These are phyloP conservation scores for Xanthoconium separans DNA, from an alignment of 1,284 basidiomycete species.

Conservation along the genomic window DNA sequence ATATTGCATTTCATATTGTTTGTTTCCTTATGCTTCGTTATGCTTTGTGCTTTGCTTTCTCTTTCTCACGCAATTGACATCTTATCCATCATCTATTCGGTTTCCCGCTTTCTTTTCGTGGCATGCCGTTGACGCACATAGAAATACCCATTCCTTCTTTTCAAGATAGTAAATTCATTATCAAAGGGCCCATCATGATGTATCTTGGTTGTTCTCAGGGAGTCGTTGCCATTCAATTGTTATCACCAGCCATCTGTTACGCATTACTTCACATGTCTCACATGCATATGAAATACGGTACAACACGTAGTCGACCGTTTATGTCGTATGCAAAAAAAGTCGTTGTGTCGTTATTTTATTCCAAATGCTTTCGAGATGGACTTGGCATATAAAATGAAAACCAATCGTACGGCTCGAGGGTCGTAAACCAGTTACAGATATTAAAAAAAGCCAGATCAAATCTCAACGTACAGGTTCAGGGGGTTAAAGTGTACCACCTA, in stretches of 20 bases:
- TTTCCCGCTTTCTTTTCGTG: slow-evolving; percentile 6
- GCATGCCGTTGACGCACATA: slow-evolving; percentile 25
- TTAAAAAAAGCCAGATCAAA: background rate
- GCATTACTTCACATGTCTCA: background rate
- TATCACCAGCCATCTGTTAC: slow-evolving; percentile 1
- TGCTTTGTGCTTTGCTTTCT: slow-evolving; percentile 15
- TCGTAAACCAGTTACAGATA: no score
- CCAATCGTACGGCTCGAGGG: no score
- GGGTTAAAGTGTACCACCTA: no score
- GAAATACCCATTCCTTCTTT: slow-evolving; percentile 5
- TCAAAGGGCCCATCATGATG: slow-evolving; percentile 9
- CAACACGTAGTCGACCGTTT: background rate
- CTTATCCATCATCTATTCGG: slow-evolving; percentile 32
- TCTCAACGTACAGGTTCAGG: background rate
- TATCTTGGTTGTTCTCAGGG: slow-evolving; percentile 17
- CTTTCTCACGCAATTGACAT: slow-evolving; percentile 8
- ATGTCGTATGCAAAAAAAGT: slow-evolving; percentile 9
- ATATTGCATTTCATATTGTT: background rate
- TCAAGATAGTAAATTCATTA: slow-evolving; percentile 10
- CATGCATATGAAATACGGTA: slow-evolving; percentile 3
- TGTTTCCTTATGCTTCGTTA: slow-evolving; percentile 16
- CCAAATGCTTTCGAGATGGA: background rate
- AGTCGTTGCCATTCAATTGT: slow-evolving; percentile 10
- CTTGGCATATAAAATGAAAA: no score
- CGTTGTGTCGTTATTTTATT: no score